Percentiles rank a stretch among this genome's conserved stretches.
These are phyloP conservation scores for Eimeria necatrix DNA, from an alignment of 169 alveolate species.

Conservation along the genomic window DNA sequence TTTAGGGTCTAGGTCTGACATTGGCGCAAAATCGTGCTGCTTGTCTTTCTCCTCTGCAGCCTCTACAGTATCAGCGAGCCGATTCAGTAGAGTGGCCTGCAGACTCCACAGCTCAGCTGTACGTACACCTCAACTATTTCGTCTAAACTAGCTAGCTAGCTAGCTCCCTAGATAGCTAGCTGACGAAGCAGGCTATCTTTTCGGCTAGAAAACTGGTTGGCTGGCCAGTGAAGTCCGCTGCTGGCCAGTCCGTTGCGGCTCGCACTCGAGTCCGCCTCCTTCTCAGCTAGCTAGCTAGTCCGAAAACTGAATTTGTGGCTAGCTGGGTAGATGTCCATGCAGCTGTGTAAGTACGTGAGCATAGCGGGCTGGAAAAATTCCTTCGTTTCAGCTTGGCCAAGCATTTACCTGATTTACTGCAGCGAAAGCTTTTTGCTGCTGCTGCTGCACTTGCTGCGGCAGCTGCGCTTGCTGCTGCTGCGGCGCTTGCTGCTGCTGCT, in stretches of 20 bases:
- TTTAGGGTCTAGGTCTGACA: slow-evolving; percentile 25
- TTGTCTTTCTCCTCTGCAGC: background rate
- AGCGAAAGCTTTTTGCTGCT: slow-evolving; percentile 18
- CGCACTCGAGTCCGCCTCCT: too few relatives aligned
- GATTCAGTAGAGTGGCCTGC: background rate
- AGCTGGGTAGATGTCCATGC: background rate
- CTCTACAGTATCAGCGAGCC: background rate
- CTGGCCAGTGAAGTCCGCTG: background rate
- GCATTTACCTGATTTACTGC: slow-evolving; percentile 33
- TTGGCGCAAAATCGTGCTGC: background rate
- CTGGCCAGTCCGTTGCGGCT: background rate
- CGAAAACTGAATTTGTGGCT: background rate
- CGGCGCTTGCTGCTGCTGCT: slow-evolving; percentile 21
- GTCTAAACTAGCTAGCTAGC: background rate
- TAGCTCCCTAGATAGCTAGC: background rate
- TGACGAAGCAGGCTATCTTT: background rate
- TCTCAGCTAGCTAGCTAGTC: too few relatives aligned
- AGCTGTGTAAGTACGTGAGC: background rate
- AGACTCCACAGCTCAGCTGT: background rate
- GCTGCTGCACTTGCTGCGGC: slow-evolving; percentile 8
- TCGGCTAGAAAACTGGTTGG: background rate
- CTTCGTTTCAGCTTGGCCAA: too few relatives aligned
- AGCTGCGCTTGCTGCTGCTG: slow-evolving; percentile 1
- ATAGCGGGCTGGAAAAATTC: background rate
- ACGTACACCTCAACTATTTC: background rate